Evolutionary conservation across 1,284 basidiomycete species (phyloP), one percentile per base, ranked within the genome.

Genomic region (Leccinum ambiguum): DNA sequence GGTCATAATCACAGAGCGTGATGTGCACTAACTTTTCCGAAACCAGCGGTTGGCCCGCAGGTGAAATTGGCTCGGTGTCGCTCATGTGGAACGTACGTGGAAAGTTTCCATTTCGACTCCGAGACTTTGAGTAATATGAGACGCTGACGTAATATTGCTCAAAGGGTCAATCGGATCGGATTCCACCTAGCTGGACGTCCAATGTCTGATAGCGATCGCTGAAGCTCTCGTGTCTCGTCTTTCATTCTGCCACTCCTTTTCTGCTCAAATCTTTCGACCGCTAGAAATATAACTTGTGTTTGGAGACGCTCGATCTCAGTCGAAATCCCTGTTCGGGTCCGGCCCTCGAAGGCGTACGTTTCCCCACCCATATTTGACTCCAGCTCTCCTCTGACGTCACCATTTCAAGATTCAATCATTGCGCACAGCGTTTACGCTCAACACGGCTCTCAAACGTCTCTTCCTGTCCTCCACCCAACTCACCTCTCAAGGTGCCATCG

Each of bases 291-390:
- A 98, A 99, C 72, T 87, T 93, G 3, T 90, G 90, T 59, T 81
- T 99, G 23, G 97, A 98, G 76, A 98, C 96, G 1, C 85, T 99
- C 3, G 96, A 99, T 76, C 76, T 99, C 62, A 93, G 90, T 76
- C 89, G 90, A 73, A 99, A 99, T 75, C 96, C 96, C 0, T 98
- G 97, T 73, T 93, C 88, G 66, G 94, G 95, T 0, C 92, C 95
- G 1, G 84, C 84, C 18, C 77, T 96, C 8, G 94, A 96, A 75
- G 95, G 96, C 36, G 93, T 96, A 73, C 68, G 90, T 74, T 13
- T 45, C 39, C 13, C 56, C 2, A n/a, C 8, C 11, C 8, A 3
- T 54, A 30, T 14, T 30, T 53, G 10, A 60, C 43, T n/a, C 59
- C 21, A 7, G 2, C 4, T 23, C 13, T 10, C 14, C 9, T 16